phyloP scores from a whole-genome alignment of 441 rosid species.

The Jatropha multifida region DNA sequence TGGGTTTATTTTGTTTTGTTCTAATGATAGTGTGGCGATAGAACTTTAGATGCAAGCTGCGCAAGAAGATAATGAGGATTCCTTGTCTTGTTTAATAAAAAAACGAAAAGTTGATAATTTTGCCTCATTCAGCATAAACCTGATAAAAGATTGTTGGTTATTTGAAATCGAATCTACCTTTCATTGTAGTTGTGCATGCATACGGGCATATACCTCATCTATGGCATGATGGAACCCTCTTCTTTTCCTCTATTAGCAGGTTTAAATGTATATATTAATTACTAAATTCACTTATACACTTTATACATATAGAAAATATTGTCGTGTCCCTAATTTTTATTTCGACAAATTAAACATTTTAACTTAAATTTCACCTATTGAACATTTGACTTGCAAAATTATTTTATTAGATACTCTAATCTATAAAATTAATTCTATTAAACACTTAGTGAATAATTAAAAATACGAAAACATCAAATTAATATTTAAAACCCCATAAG shows the following conservation, averaged over 20 bases:
- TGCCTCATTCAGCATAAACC: not conserved
- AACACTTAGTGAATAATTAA: too few species aligned
- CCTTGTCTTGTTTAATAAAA: not conserved
- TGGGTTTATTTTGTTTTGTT: not conserved
- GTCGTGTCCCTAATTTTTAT: too few species aligned
- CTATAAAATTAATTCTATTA: too few species aligned
- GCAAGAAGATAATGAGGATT: not conserved
- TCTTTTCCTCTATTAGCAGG: not conserved
- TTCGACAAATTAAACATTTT: too few species aligned
- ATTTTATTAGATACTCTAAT: too few species aligned
- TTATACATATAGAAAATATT: too few species aligned
- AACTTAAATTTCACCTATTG: too few species aligned
- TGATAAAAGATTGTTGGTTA: not conserved
- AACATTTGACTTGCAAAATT: too few species aligned
- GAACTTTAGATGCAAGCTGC: not conserved
- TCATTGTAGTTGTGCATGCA: not conserved
- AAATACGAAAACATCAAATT: too few species aligned
- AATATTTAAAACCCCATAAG: too few species aligned
- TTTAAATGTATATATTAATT: not conserved
- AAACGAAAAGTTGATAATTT: not conserved
- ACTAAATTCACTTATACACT: too few species aligned
- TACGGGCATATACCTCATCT: conserved; percentile 17
- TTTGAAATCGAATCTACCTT: conserved; percentile 11
- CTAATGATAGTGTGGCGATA: not conserved
- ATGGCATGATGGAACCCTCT: not conserved